phyloP scores from a whole-genome alignment of 345 rosid genomes.

The Populus simonii region DNA sequence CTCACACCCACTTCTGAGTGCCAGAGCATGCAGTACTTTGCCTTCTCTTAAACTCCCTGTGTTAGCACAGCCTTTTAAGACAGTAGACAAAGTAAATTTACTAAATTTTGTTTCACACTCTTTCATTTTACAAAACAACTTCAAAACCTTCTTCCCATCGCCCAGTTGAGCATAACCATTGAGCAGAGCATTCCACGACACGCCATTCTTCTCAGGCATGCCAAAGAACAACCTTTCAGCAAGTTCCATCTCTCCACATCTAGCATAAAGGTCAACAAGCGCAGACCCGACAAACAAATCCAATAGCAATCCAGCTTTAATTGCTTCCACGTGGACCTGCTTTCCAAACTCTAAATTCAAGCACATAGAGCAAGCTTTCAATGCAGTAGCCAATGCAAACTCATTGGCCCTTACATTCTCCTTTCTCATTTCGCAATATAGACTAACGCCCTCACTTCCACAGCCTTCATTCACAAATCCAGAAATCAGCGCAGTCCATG shows the following conservation, averaged over 20 bases:
- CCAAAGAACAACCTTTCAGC: conserved; percentile 34
- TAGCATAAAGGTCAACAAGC: conserved; percentile 47
- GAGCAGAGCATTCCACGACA: conserved; percentile 45
- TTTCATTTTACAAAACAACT: conserved; percentile 34
- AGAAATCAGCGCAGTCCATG: conserved; percentile 41
- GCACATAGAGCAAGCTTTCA: conserved; percentile 44
- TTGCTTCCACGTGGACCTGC: conserved; percentile 39
- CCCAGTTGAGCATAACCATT: conserved; percentile 42
- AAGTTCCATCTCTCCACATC: conserved; percentile 36
- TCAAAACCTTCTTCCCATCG: conserved; percentile 24
- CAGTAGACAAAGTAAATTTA: conserved; percentile 37
- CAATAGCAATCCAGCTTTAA: conserved; percentile 29
- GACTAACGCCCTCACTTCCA: conserved; percentile 22
- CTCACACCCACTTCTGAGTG: conserved; percentile 34
- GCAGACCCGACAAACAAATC: conserved; percentile 47
- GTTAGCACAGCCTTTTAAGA: conserved; percentile 36
- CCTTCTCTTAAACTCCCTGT: conserved; percentile 34
- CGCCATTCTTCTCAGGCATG: conserved; percentile 39
- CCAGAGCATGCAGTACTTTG: conserved; percentile 38
- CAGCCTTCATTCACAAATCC: conserved; percentile 32
- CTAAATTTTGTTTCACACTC: conserved; percentile 34
- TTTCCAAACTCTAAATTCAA: conserved; percentile 35
- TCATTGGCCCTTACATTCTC: conserved; percentile 41
- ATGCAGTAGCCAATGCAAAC: conserved; percentile 27
- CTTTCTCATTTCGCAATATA: conserved; percentile 32